Base-by-base conservation (phyloP, 2,329 filamentous ascomycete species). In the Clonostachys byssicola region DNA sequence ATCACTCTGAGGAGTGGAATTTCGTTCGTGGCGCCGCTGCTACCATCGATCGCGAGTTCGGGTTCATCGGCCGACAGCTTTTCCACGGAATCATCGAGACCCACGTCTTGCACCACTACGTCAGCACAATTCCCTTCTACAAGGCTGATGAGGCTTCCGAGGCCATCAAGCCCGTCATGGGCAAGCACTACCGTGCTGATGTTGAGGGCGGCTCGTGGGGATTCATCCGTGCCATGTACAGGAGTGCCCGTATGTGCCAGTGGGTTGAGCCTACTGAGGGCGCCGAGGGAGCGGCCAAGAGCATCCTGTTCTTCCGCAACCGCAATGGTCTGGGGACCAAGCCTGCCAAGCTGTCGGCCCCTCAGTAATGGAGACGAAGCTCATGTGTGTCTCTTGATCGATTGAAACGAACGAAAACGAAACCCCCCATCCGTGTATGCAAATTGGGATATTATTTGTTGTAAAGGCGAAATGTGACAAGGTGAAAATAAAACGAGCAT, bases 51-150 rank as follows among this genome's bases (percentile, higher is more conserved):
- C 92, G 92, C 60, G 92, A 97, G 68, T 95, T 96, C 63, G 92
- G 92, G 52, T 96, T 96, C 77, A 86, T 97, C 63, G 92, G 92
- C 51, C 90, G 91, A 59, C 80, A 87, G 58, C 80, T 97, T 51
- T 78, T 96, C 67, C 92, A 97, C 78, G 92, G 92, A 61, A 96
- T 97, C 70, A 86, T 96, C 67, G 92, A 96, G 78, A 96, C 92
- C 43, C 92, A 97, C 73, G 92, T 97, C 50, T 88, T 96, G 51
- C 92, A 97, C 78, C 92, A 97, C 81, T 97, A 96, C 71, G 83
- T 97, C 66, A 92, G 88, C 72, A 89, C 84, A 62, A 97, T 97
- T 56, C 92, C 92, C 53, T 96, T 96, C 75, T 97, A 97, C 75
- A 80, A 96, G 68, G 92, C 92, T 62, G 91, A 96, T 58, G 92